phyloP scores from a whole-genome alignment of 2,329 filamentous ascomycete species.

The Alternaria panax region DNA sequence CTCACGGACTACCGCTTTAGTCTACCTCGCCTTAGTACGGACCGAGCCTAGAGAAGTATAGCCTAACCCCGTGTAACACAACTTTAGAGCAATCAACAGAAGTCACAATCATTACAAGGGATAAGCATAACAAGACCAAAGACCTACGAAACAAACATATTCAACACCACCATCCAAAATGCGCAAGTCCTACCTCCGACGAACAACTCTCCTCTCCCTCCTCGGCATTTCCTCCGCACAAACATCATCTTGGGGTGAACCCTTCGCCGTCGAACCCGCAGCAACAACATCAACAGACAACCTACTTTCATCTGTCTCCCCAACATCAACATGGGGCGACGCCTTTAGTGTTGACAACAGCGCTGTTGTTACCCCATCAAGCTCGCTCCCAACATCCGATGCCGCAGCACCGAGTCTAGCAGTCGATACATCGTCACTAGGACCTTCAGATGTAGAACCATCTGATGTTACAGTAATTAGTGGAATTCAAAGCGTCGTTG shows the following conservation, averaged over 20 bases:
- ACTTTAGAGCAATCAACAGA: background rate
- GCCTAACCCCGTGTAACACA: too few species aligned
- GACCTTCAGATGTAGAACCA: background rate
- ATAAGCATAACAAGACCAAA: background rate
- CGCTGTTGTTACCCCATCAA: background rate
- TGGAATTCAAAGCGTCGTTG: slow-evolving; percentile 6
- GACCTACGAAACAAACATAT: background rate
- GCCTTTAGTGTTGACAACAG: slow-evolving; percentile 11
- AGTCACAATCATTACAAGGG: background rate
- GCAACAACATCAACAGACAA: slow-evolving; percentile 16
- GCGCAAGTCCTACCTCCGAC: slow-evolving; percentile 14
- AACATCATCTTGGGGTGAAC: slow-evolving; percentile 23
- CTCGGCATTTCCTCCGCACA: slow-evolving; percentile 18
- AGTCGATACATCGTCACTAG: slow-evolving; percentile 3
- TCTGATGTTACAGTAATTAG: slow-evolving; percentile 6
- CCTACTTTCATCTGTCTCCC: background rate
- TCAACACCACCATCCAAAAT: slow-evolving; percentile 13
- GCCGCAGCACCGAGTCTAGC: background rate
- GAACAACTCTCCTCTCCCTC: slow-evolving; percentile 21
- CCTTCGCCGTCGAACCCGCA: slow-evolving; percentile 25
- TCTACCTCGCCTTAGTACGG: too few species aligned
- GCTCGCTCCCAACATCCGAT: slow-evolving; percentile 2
- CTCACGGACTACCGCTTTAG: too few species aligned
- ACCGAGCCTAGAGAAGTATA: too few species aligned
- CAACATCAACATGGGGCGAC: slow-evolving; percentile 12